Evolutionary conservation across 176 grass and related monocot genomes (phyloP).

Genomic region (Urochloa ruziziensis): DNA sequence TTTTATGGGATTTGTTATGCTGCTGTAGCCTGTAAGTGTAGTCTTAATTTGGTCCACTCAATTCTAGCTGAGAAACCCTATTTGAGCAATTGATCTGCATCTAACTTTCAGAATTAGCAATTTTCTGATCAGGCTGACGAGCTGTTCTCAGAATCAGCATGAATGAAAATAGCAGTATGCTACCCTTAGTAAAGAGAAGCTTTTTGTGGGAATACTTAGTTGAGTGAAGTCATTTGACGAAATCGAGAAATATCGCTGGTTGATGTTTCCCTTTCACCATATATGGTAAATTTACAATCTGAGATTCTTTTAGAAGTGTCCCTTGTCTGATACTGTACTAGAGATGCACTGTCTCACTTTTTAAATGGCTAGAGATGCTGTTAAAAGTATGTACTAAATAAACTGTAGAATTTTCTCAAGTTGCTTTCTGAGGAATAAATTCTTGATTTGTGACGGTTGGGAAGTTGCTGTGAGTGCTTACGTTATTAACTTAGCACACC

Average conservation of each 20-base stretch:
- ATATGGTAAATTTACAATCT: not conserved
- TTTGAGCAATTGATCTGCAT: no score
- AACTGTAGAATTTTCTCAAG: not conserved
- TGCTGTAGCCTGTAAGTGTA: no score
- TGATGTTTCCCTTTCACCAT: not conserved
- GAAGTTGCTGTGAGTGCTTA: not conserved
- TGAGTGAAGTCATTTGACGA: not conserved
- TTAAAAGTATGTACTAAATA: not conserved
- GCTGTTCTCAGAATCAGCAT: not conserved
- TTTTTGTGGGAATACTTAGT: not conserved
- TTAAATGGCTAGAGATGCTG: not conserved
- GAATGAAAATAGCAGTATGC: not conserved
- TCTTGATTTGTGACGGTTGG: not conserved
- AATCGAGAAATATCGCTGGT: not conserved
- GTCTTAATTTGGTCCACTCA: no score
- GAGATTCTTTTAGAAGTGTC: conserved; percentile 3
- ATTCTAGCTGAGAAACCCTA: no score
- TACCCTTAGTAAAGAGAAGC: not conserved
- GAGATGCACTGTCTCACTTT: not conserved
- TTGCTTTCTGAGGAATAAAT: not conserved
- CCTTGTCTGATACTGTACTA: not conserved
- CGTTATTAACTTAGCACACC: not conserved
- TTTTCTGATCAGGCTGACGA: not conserved
- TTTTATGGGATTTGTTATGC: not conserved
- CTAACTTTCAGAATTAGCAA: not conserved